Conservation (phyloP, 2,329 filamentous ascomycete species). For the Lachnellula arida region DNA sequence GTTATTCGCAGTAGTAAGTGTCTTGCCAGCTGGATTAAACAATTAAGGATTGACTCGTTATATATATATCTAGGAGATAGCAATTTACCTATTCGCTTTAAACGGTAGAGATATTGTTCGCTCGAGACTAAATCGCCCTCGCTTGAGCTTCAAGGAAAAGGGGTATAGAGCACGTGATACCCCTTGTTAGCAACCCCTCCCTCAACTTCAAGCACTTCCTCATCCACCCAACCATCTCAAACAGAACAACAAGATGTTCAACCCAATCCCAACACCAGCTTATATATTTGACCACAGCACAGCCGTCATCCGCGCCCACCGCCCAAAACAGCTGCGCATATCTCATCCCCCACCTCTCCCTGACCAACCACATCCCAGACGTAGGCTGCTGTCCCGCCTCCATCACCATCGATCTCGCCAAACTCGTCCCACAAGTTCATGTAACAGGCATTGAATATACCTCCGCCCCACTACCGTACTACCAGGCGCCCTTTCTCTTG, state of each 20-base stretch:
- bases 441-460: slow-evolving; percentile 37
- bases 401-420: slow-evolving; percentile 40
- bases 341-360: slow-evolving; percentile 36
- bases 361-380: slow-evolving; percentile 35
- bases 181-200: not conserved
- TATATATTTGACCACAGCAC: slow-evolving; percentile 7
- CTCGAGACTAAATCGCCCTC: too few species aligned
- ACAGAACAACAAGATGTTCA: not conserved
- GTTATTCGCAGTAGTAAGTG: not conserved
- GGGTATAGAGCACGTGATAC: too few species aligned
- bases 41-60: not conserved
- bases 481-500: not conserved
- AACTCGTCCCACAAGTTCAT: slow-evolving; percentile 35
- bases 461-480: slow-evolving; percentile 5
- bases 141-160: too few species aligned
- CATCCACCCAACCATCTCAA: not conserved
- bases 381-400: slow-evolving; percentile 46
- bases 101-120: too few species aligned
- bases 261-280: not conserved
- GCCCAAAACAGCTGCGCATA: slow-evolving; percentile 39
- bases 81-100: not conserved
- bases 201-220: not conserved
- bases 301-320: slow-evolving; percentile 24
- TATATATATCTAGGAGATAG: not conserved
- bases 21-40: not conserved